Evolutionary conservation across 805 yeast species (phyloP), one percentile per base, ranked within the genome.

Genomic region (Diddensiella caesifluorescens): DNA sequence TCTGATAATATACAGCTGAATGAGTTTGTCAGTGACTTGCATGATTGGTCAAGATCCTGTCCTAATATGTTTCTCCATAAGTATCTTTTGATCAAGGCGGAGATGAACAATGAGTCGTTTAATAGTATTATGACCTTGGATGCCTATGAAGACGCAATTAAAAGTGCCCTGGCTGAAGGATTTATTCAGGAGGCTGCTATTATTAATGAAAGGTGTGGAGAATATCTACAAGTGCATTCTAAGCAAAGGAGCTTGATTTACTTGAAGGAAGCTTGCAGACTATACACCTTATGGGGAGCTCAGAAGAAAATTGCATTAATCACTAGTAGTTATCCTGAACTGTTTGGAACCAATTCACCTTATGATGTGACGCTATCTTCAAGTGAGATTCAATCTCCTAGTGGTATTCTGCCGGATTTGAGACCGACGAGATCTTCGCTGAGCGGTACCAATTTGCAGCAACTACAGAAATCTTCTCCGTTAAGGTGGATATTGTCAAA

Each of bases 121-220:
- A 51, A 67, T 4, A 63, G 64, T 15, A 49, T 74, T 16, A 67
- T 61, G 18, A 58, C 66, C 3, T 51, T 74, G 5, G 78, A 74
- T 44, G 46, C 57, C 13, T 74, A 67, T 49, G 74, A 71, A 39
- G 66, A 60, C 19, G 70, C 77, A 0, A 60, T 72, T n/a, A 68
- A 64, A n/a, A 38, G 45, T 3, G 69, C 74, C 1, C 52, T 55
- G 4, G 46, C 47, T n/a, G 44, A 53, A 27, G 59, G 60, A 7
- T 50, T 59, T 15, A 54, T 62, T 50, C 56, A 62, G 21, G 75
- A 71, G 37, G 62, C 61, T 4, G 75, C 71, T 2, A 44, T 65
- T 38, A 63, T 64, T 5, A 60, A 65, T 43, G 67, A 69, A 39
- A 56, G 68, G 15, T 71, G 77, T 54, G 74, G 54, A 1, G 48